Evolutionary conservation across 2,329 filamentous ascomycete genomes (phyloP), one percentile per base, ranked within the genome.

Genomic region (Fusarium continuum): DNA sequence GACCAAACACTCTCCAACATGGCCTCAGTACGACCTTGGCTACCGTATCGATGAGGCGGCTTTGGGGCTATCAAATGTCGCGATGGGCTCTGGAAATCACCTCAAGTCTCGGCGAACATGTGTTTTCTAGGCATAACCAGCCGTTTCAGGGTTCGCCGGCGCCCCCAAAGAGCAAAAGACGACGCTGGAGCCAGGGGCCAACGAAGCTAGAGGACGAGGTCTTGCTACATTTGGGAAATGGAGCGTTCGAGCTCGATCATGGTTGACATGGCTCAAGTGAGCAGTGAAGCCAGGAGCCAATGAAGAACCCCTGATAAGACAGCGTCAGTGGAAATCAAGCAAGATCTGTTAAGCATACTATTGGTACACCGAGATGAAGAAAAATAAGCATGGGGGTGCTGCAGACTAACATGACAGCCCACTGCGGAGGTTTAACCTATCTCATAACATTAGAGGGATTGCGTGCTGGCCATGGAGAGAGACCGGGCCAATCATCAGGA

Each of bases 11-110:
- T 25, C 32, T 40, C 10, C 14, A 31, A 29, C 19, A n/a, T 47
- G 22, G 13, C 34, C 29, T 41, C 13, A 26, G 32, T 54, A 13
- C 7, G 28, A 38, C 22, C 20, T 38, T 29, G 45, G 26, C 40
- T 28, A 17, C 10, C 25, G 31, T 25, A 28, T 10, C 16, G 25
- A 17, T 25, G 20, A 35, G 51, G 39, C 17, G 48, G 31, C 7
- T 47, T 28, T 41, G 53, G 48, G 48, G 55, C 26, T 38, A 52
- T 35, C 36, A 48, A n/a, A 71, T 71, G 69, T 71, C 69, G 69
- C 52, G 60, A 70, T 70, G 67, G 25, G 31, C 47, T 44, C 50
- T 32, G 16, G 13, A 58, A 62, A 71, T 70, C 67, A 70, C 68
- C 64, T 70, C 62, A 70, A 60, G 44, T 11, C 34, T 50, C 43